Conservation (phyloP, 495 filamentous ascomycete species). For the Hyaloscypha hepaticicola region DNA sequence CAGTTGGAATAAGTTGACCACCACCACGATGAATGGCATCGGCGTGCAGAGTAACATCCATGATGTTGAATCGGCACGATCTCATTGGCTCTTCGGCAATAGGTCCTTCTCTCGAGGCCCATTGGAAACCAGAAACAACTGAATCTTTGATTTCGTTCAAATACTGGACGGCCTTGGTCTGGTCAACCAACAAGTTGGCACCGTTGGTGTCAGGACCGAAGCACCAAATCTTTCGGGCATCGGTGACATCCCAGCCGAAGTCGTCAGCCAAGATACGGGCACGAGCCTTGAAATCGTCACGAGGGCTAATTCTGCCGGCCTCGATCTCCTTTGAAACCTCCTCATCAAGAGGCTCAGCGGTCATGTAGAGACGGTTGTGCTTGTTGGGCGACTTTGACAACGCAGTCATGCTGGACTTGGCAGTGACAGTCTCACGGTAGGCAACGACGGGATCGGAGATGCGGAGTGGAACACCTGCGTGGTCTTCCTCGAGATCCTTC, state of each 20-base stretch:
- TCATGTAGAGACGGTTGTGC: conserved; percentile 99
- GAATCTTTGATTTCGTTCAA: conserved; percentile 99
- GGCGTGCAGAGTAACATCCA: conserved; percentile 99
- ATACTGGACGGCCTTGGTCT: conserved; percentile 99
- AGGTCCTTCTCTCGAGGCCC: conserved; percentile 97
- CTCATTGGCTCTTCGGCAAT: conserved; percentile 98
- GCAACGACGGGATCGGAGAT: conserved; percentile 96
- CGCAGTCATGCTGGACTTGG: conserved; percentile 84
- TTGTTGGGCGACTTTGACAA: conserved; percentile 99
- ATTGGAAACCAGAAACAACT: conserved; percentile 99
- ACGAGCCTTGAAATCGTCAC: conserved; percentile 99
- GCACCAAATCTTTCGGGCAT: conserved; percentile 99
- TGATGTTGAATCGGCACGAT: conserved; percentile 94
- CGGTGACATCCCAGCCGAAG: conserved; percentile 98
- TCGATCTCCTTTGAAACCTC: conserved; percentile 91
- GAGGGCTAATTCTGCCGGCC: conserved; percentile 83
- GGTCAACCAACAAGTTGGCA: conserved; percentile 97
- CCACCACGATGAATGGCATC: conserved; percentile 99
- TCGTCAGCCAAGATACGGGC: conserved; percentile 96
- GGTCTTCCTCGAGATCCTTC: conserved; percentile 99
- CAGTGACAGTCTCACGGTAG: conserved; percentile 94
- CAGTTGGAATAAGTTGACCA: conserved; percentile 97
- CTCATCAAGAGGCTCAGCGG: conserved; percentile 84
- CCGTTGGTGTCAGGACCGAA: conserved; percentile 98
- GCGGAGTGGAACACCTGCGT: conserved; percentile 95